Evolutionary conservation across 495 filamentous ascomycete genomes (phyloP).

Genomic region (Chaetomium fimeti): DNA sequence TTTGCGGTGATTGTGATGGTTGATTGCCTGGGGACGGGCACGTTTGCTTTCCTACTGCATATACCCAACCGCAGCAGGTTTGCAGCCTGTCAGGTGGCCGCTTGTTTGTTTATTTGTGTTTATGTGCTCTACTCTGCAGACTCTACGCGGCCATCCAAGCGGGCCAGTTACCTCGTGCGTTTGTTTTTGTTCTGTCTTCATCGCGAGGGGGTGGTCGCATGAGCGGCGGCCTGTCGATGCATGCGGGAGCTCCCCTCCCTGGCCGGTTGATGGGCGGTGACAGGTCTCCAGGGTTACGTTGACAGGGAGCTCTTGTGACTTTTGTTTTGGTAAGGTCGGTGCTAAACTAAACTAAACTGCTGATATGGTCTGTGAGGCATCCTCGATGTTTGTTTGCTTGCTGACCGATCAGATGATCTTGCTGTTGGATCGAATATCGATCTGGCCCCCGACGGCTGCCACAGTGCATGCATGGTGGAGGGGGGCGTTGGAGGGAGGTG

Average conservation of each 20-base stretch:
- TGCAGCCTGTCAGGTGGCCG: background rate
- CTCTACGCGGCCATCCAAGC: background rate
- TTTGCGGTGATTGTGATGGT: no score
- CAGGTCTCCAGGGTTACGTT: background rate
- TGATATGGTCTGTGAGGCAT: background rate
- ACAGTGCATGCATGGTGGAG: background rate
- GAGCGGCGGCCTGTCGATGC: background rate
- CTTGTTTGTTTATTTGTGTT: conserved; percentile 9
- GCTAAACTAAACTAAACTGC: no score
- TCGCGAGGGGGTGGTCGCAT: background rate
- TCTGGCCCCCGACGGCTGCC: background rate
- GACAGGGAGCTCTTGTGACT: background rate
- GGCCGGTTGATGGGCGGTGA: background rate
- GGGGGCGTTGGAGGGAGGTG: background rate
- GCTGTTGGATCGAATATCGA: conserved; percentile 3
- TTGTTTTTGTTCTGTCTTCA: conserved; percentile 5
- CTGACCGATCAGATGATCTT: conserved; percentile 11
- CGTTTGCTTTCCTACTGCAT: background rate
- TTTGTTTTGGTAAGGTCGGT: no score
- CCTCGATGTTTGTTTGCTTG: background rate
- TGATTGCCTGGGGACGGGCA: no score
- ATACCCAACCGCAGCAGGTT: no score
- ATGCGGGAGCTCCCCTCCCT: background rate
- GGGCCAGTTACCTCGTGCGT: background rate
- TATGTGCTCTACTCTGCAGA: background rate